Percentiles rank a stretch among this genome's conserved stretches.
Evolutionary conservation across 495 filamentous ascomycete species (phyloP).

Genomic region (Hyaloscypha bicolor): DNA sequence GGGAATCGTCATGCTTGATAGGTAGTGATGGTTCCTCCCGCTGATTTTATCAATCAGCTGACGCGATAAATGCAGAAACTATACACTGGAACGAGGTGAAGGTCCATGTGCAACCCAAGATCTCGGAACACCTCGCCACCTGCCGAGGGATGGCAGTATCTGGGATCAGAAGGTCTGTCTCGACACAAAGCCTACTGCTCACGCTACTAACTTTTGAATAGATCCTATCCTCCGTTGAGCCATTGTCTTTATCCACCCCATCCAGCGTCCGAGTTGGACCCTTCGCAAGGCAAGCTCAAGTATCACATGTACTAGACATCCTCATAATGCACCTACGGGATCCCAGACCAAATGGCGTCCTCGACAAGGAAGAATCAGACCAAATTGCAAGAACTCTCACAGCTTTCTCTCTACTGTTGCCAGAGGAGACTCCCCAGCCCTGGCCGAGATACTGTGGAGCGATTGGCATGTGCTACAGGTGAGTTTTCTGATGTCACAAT

Average conservation of each 20-base stretch:
- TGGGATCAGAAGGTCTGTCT: constrained; percentile 19
- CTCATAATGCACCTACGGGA: constrained; percentile 17
- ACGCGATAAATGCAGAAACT: constrained; percentile 8
- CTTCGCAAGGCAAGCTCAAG: constrained; percentile 28
- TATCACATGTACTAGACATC: constrained; percentile 24
- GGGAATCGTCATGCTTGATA: constrained; percentile 28
- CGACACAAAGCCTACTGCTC: too few relatives aligned
- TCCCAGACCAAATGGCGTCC: neutral
- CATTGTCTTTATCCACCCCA: constrained; percentile 24
- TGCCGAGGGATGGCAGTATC: constrained; percentile 19
- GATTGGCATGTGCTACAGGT: constrained; percentile 28
- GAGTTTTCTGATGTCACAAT: neutral
- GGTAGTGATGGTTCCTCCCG: constrained; percentile 6
- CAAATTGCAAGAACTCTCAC: constrained; percentile 24
- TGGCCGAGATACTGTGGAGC: constrained; percentile 26
- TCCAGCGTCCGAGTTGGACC: constrained; percentile 21
- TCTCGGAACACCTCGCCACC: constrained; percentile 13
- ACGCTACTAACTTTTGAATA: neutral
- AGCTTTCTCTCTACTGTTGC: constrained; percentile 21
- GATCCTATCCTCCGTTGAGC: constrained; percentile 21
- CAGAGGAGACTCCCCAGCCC: constrained; percentile 23
- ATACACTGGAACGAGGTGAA: constrained; percentile 23
- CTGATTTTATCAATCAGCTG: neutral
- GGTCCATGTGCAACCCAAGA: constrained; percentile 18
- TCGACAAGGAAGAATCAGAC: constrained; percentile 20